Evolutionary conservation across 371 early-diverging fungal genomes (phyloP).

Genomic region (Saksenaea vasiformis): DNA sequence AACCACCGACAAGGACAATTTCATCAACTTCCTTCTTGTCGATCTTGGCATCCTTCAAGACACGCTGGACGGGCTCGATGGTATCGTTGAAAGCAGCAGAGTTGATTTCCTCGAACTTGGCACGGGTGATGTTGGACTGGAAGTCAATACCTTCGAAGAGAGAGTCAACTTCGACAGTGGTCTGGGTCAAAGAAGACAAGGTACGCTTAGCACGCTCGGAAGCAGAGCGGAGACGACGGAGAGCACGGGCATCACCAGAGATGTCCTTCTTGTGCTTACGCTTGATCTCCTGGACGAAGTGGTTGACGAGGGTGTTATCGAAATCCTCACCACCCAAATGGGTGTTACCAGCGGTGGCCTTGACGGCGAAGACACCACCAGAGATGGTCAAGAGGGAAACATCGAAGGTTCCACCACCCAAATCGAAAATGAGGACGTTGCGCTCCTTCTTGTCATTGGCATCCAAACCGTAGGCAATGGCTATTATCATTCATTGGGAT

Average conservation of each 20-base stretch:
- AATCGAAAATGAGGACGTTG: conserved; percentile 87
- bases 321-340: conserved; percentile 98
- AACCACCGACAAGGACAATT: conserved; percentile 99
- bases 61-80: conserved; percentile 81
- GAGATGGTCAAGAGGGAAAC: conserved; percentile 88
- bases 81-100: conserved; percentile 83
- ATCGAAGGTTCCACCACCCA: conserved; percentile 98
- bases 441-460: conserved; percentile 76
- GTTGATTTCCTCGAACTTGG: conserved; percentile 93
- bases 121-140: conserved; percentile 90
- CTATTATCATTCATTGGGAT: conserved; percentile 24
- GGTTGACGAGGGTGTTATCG: conserved; percentile 85
- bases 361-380: conserved; percentile 86
- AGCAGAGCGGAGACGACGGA: conserved; percentile 93
- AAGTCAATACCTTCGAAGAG: conserved; percentile 89
- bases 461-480: conserved; percentile 91
- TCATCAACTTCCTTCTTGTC: conserved; percentile 93
- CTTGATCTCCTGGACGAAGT: conserved; percentile 86
- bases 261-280: conserved; percentile 83
- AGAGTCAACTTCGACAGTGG: conserved; percentile 90
- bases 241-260: conserved; percentile 82
- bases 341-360: conserved; percentile 90
- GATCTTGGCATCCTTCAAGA: conserved; percentile 91
- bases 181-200: conserved; percentile 83
- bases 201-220: conserved; percentile 98